A percentile compares a stretch with the other conserved stretches of the same genome.
Conservation (phyloP, 768 basidiomycete species). For the Tremella fuciformis region DNA sequence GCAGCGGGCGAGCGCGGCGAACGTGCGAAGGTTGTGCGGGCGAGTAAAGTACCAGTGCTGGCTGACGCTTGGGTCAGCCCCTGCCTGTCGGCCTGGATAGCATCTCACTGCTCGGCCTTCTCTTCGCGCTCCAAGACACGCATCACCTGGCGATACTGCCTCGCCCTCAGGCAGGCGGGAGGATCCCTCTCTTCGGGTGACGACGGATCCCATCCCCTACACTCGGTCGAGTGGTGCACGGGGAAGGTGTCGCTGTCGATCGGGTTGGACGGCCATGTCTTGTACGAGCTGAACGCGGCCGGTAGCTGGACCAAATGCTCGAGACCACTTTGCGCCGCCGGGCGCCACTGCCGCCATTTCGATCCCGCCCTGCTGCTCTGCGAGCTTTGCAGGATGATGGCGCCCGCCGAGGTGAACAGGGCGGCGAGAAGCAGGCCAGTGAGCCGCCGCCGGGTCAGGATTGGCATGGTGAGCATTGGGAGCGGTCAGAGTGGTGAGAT, state of each 20-base stretch:
- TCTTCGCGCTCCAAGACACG: conserved; percentile 34
- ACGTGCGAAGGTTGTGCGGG: conserved; percentile 25
- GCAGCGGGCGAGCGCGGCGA: conserved; percentile 24
- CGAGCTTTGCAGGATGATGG: too few relatives aligned
- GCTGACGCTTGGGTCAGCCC: conserved; percentile 2
- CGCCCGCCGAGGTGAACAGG: too few relatives aligned
- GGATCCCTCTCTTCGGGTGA: conserved; percentile 24
- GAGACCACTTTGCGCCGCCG: too few relatives aligned
- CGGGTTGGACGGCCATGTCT: not conserved
- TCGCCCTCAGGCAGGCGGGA: conserved; percentile 31
- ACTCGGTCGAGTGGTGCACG: conserved; percentile 8
- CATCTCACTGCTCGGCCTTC: conserved; percentile 31
- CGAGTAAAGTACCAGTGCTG: conserved; percentile 35
- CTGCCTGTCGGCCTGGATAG: not conserved
- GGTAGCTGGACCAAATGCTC: too few relatives aligned
- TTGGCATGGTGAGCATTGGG: too few relatives aligned
- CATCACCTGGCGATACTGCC: conserved; percentile 41
- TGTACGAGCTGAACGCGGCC: too few relatives aligned
- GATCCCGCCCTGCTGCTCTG: too few relatives aligned
- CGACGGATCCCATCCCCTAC: conserved; percentile 32
- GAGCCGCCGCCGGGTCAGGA: too few relatives aligned
- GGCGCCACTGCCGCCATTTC: too few relatives aligned
- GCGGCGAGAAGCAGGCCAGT: too few relatives aligned
- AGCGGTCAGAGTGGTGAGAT: too few relatives aligned
- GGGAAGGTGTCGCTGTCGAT: not conserved